Conservation (phyloP, 1,284 basidiomycete species). For the Fistulina hepatica region DNA sequence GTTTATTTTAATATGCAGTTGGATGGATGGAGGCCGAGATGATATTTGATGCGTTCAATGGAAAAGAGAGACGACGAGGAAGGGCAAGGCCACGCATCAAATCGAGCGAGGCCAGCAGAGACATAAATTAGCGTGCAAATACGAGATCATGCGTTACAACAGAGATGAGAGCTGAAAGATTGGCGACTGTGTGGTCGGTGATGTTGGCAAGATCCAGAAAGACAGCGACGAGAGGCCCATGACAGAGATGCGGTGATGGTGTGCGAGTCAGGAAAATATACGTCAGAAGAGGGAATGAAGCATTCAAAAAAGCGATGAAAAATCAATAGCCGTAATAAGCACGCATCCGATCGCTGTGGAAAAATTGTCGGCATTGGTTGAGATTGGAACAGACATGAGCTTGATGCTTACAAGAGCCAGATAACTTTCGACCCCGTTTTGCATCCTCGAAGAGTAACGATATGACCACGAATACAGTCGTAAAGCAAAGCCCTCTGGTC, state of each 20-base stretch:
- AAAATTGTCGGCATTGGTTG: slow-evolving; percentile 12
- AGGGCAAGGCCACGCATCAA: no score
- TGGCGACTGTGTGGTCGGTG: no score
- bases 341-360: slow-evolving; percentile 25
- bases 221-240: neutral
- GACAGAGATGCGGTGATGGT: neutral
- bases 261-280: slow-evolving; percentile 1
- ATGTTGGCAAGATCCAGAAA: no score
- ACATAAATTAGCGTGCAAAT: no score
- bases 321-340: slow-evolving; percentile 31
- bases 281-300: slow-evolving; percentile 1
- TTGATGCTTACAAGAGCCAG: slow-evolving; percentile 65
- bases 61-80: no score
- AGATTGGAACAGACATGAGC: neutral
- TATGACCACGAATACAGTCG: slow-evolving; percentile 74
- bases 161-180: no score
- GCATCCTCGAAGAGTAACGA: slow-evolving; percentile 73
- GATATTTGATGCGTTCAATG: no score
- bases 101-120: no score
- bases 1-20: no score
- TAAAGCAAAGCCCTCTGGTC: slow-evolving; percentile 68
- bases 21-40: no score
- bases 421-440: slow-evolving; percentile 82
- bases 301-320: slow-evolving; percentile 2
- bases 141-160: no score